Percentiles rank a stretch among this genome's conserved stretches.
Conservation (phyloP, 2,329 filamentous ascomycete species). For the Orbilia blumenaviensis region DNA sequence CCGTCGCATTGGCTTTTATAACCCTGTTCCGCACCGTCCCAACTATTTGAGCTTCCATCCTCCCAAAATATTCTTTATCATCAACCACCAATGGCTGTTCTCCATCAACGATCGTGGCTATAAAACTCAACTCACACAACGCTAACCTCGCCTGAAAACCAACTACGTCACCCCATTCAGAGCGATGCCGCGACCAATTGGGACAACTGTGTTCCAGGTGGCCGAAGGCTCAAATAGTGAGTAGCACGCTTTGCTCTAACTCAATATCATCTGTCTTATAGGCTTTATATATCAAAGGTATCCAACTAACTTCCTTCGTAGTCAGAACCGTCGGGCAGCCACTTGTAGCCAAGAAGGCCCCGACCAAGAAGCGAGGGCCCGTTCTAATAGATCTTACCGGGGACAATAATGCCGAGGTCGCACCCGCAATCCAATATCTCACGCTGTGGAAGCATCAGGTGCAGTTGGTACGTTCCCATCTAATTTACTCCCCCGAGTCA, state of each 20-base stretch:
- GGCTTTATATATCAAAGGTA: too few relatives aligned
- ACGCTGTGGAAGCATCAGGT: slow-evolving; percentile 39
- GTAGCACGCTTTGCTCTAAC: too few relatives aligned
- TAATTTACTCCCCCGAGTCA: not conserved
- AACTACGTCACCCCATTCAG: not conserved
- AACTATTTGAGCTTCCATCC: not conserved
- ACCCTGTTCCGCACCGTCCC: not conserved
- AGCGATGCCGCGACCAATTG: slow-evolving; percentile 32
- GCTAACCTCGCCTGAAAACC: not conserved
- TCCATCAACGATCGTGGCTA: not conserved
- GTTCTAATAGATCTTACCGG: not conserved
- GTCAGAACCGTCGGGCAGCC: not conserved
- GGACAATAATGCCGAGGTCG: not conserved
- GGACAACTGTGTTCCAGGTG: slow-evolving; percentile 3
- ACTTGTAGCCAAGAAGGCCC: not conserved
- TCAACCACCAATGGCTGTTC: not conserved
- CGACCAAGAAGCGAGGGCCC: slow-evolving; percentile 8
- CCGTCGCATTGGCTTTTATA: slow-evolving; percentile 4
- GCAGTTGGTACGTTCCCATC: slow-evolving; percentile 15
- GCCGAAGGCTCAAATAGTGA: too few relatives aligned
- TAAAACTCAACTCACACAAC: not conserved
- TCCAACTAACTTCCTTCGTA: too few relatives aligned
- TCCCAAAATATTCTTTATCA: not conserved
- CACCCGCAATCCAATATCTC: not conserved
- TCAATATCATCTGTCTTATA: not conserved